Percentiles rank a stretch among this genome's conserved stretches.
These are phyloP conservation scores for Aspergillus japonicus DNA, from an alignment of 2,329 filamentous ascomycete genomes.

Conservation along the genomic window DNA sequence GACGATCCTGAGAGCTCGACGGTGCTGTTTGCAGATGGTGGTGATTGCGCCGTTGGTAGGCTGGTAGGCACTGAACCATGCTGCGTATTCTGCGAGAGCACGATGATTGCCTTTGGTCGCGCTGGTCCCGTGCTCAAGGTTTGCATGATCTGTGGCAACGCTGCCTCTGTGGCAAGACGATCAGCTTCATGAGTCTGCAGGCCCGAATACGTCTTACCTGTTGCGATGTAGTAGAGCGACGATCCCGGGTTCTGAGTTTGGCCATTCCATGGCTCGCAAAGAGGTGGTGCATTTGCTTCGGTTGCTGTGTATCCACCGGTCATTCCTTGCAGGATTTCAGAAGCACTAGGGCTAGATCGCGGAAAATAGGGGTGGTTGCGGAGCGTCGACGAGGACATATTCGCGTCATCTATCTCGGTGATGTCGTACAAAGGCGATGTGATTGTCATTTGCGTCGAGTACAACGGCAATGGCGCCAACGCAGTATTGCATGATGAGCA, in stretches of 20 bases:
- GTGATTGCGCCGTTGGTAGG: constrained; percentile 1
- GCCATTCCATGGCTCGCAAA: constrained; percentile 5
- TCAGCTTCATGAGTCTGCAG: background rate
- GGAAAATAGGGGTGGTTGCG: background rate
- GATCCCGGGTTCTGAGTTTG: background rate
- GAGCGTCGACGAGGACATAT: background rate
- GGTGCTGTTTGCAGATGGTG: background rate
- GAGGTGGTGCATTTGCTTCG: constrained; percentile 1
- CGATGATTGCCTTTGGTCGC: constrained; percentile 18
- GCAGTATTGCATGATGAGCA: constrained; percentile 8
- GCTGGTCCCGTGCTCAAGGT: constrained; percentile 6
- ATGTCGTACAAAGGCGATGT: constrained; percentile 5
- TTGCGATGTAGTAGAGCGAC: constrained; percentile 8
- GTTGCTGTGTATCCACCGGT: background rate
- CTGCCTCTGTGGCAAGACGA: constrained; percentile 10
- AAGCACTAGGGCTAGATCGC: background rate
- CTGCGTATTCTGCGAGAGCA: constrained; percentile 11
- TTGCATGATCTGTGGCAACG: constrained; percentile 23
- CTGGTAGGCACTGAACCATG: background rate
- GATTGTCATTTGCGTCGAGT: background rate
- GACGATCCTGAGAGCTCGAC: background rate
- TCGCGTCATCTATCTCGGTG: background rate
- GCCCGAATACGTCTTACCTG: constrained; percentile 8
- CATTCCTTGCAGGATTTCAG: constrained; percentile 2
- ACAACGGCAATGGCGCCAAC: background rate